phyloP scores from a whole-genome alignment of 768 basidiomycete species.

The Royoungia palumana region DNA sequence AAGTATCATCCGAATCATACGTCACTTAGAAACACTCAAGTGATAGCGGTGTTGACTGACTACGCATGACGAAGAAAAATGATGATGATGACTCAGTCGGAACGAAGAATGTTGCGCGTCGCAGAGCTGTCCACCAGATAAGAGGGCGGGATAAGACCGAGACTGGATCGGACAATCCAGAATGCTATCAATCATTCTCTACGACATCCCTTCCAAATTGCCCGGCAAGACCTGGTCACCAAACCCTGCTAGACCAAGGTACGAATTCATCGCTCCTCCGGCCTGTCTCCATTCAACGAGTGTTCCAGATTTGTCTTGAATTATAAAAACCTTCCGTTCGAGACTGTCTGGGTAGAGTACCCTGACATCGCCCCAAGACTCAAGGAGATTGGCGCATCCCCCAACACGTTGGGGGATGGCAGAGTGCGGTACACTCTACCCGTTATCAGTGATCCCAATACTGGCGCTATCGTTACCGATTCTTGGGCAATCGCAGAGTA shows the following conservation, averaged over 20 bases:
- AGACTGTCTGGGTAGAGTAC: constrained; percentile 35
- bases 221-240: constrained; percentile 34
- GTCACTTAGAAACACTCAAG: too few species aligned
- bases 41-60: too few species aligned
- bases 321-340: constrained; percentile 33
- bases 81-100: too few species aligned
- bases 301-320: constrained; percentile 27
- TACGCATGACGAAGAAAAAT: too few species aligned
- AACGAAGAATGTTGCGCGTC: too few species aligned
- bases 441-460: constrained; percentile 32
- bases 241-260: constrained; percentile 40
- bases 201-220: constrained; percentile 34
- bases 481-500: constrained; percentile 35
- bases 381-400: constrained; percentile 26
- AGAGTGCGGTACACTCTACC: constrained; percentile 30
- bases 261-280: not conserved
- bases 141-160: not conserved
- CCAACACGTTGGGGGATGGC: constrained; percentile 18
- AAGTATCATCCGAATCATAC: too few species aligned
- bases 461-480: constrained; percentile 26
- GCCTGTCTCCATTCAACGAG: not conserved
- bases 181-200: constrained; percentile 33
- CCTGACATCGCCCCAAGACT: constrained; percentile 29
- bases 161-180: not conserved
- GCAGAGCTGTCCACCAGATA: constrained; percentile 2